Evolutionary conservation across 805 yeast species (phyloP).

Genomic region (Ogataea salicorniae): DNA sequence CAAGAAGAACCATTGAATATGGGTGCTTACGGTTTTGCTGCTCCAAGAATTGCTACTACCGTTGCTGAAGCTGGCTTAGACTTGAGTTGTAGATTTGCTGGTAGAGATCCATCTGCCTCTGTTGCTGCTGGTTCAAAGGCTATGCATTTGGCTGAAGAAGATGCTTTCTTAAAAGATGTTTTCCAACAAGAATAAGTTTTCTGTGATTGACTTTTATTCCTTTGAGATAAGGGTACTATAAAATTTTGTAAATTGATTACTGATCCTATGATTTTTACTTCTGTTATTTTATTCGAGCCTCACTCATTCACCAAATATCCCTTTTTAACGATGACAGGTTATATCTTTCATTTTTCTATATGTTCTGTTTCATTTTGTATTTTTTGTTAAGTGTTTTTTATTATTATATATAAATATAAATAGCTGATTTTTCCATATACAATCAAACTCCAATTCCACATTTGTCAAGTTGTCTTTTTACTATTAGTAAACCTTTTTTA

Average conservation of each 20-base stretch:
- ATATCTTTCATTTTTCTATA: background rate
- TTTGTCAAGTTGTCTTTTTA: background rate
- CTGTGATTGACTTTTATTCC: background rate
- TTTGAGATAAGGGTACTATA: background rate
- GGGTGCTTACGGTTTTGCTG: conserved; percentile 79
- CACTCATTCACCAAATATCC: background rate
- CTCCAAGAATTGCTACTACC: conserved; percentile 78
- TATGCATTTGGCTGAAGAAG: conserved; percentile 85
- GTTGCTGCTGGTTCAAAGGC: conserved; percentile 97
- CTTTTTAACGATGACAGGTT: too few species aligned
- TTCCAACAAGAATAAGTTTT: conserved; percentile 31
- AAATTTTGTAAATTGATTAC: background rate
- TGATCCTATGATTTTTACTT: background rate
- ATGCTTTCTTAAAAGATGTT: conserved; percentile 75
- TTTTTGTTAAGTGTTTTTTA: background rate
- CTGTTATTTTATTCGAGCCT: background rate
- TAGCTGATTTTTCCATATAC: background rate
- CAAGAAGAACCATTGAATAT: conserved; percentile 99
- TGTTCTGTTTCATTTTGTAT: too few species aligned
- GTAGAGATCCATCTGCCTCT: conserved; percentile 97
- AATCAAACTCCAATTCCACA: background rate
- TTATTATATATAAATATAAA: background rate
- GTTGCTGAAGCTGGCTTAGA: conserved; percentile 68
- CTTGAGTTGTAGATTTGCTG: conserved; percentile 72
- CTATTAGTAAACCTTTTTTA: background rate